Evolutionary conservation across 163 green algal species (phyloP).

Genomic region (Scenedesmus sp.): DNA sequence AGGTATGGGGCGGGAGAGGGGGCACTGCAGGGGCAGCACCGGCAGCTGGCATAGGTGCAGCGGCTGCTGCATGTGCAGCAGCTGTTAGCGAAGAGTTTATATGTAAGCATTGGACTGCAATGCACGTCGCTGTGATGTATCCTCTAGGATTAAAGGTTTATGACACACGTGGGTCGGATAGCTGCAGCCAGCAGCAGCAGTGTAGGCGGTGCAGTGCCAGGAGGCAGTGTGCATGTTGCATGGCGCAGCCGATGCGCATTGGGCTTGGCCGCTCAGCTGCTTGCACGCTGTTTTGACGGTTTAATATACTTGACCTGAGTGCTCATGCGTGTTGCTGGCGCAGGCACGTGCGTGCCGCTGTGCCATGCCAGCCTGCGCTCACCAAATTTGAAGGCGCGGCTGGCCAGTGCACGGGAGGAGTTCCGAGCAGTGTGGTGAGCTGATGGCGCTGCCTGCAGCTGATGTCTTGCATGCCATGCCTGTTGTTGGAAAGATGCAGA

Average conservation of each 20-base stretch:
- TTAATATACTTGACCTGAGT: background rate
- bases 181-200: background rate
- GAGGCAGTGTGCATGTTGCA: too few relatives aligned
- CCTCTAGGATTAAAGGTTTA: background rate
- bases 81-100: too few relatives aligned
- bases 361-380: conserved; percentile 73
- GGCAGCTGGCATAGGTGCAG: background rate
- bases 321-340: background rate
- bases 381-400: conserved; percentile 82
- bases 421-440: conserved; percentile 83
- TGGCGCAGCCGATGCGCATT: too few relatives aligned
- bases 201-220: background rate
- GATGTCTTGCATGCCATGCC: too few relatives aligned
- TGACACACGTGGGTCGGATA: background rate
- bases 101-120: background rate
- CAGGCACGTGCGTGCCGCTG: conserved; percentile 60
- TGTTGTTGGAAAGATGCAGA: too few relatives aligned
- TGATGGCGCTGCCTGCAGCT: too few relatives aligned
- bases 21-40: background rate
- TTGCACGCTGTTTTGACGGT: background rate
- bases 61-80: background rate
- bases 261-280: background rate
- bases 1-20: conserved; percentile 49
- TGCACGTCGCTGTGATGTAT: background rate
- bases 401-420: conserved; percentile 76